These are phyloP conservation scores for Pseudocohnilembus persalinus DNA, from an alignment of 169 alveolate species.

Conservation along the genomic window DNA sequence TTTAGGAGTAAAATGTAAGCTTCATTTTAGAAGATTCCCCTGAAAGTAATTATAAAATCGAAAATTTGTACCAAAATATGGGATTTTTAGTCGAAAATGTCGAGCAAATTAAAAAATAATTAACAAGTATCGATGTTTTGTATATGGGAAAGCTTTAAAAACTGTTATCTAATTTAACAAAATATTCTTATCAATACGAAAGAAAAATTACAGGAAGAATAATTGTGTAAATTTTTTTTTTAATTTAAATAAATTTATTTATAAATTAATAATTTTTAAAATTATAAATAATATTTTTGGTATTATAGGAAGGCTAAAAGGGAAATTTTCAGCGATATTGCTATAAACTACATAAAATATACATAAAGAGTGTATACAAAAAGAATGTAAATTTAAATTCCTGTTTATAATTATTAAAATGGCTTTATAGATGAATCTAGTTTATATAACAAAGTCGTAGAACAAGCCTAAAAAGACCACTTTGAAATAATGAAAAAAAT, in stretches of 20 bases:
- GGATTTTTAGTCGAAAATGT: too few relatives aligned
- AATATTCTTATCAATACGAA: not conserved
- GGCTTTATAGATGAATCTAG: too few relatives aligned
- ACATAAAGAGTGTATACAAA: not conserved
- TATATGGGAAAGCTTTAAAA: not conserved
- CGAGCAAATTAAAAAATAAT: not conserved
- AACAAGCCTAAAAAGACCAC: too few relatives aligned
- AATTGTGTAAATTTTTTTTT: not conserved
- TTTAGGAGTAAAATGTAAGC: not conserved
- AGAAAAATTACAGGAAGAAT: not conserved
- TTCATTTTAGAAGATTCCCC: not conserved
- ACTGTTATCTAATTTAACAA: not conserved
- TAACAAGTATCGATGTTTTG: not conserved
- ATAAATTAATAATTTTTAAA: too few relatives aligned
- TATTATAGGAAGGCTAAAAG: too few relatives aligned
- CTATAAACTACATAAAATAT: not conserved
- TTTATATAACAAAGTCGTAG: too few relatives aligned
- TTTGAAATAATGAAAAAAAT: not conserved
- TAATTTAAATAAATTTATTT: too few relatives aligned
- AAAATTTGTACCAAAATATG: not conserved
- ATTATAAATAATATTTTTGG: too few relatives aligned
- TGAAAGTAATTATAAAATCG: not conserved
- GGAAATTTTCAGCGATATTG: not conserved
- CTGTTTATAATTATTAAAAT: too few relatives aligned
- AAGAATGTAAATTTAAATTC: too few relatives aligned